A percentile compares a stretch with the other conserved stretches of the same genome.
These are phyloP conservation scores for Podosphaera xanthii DNA, from an alignment of 2,329 filamentous ascomycete species.

Conservation along the genomic window DNA sequence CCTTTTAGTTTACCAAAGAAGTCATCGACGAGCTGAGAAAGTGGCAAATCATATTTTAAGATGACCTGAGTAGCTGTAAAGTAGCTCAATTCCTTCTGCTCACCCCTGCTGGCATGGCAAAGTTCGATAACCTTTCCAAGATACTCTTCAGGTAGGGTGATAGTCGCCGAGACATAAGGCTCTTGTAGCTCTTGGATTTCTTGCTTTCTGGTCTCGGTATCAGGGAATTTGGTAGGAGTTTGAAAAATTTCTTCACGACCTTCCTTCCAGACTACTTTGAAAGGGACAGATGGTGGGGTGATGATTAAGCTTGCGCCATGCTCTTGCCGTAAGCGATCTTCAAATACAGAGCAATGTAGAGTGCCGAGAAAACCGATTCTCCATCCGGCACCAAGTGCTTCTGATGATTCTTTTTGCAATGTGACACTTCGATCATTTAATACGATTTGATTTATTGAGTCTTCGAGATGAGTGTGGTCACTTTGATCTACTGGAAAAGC, in stretches of 20 bases:
- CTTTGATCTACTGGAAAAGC: slow-evolving; percentile 84
- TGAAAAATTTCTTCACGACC: slow-evolving; percentile 60
- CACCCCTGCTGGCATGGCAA: slow-evolving; percentile 71
- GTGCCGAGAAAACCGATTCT: slow-evolving; percentile 89
- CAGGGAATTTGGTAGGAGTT: slow-evolving; percentile 75
- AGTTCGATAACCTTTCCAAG: slow-evolving; percentile 86
- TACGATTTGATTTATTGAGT: slow-evolving; percentile 81
- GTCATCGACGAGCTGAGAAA: slow-evolving; percentile 82
- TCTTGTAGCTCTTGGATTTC: slow-evolving; percentile 40
- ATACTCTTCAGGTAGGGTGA: slow-evolving; percentile 86
- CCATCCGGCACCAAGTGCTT: slow-evolving; percentile 85
- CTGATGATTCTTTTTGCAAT: slow-evolving; percentile 79
- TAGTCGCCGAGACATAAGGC: slow-evolving; percentile 58
- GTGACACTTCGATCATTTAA: slow-evolving; percentile 92
- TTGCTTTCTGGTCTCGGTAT: slow-evolving; percentile 28
- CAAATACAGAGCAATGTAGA: slow-evolving; percentile 94
- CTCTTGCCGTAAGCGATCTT: slow-evolving; percentile 82
- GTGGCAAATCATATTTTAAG: slow-evolving; percentile 70
- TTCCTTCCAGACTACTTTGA: slow-evolving; percentile 58
- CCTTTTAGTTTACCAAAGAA: slow-evolving; percentile 94
- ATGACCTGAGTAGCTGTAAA: slow-evolving; percentile 88
- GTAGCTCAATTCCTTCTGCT: slow-evolving; percentile 72
- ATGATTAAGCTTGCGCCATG: slow-evolving; percentile 91
- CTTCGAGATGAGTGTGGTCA: slow-evolving; percentile 68
- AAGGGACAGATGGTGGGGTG: slow-evolving; percentile 84